Base-by-base conservation (phyloP, 768 basidiomycete genomes). In the Strobilomyces dryophilus region DNA sequence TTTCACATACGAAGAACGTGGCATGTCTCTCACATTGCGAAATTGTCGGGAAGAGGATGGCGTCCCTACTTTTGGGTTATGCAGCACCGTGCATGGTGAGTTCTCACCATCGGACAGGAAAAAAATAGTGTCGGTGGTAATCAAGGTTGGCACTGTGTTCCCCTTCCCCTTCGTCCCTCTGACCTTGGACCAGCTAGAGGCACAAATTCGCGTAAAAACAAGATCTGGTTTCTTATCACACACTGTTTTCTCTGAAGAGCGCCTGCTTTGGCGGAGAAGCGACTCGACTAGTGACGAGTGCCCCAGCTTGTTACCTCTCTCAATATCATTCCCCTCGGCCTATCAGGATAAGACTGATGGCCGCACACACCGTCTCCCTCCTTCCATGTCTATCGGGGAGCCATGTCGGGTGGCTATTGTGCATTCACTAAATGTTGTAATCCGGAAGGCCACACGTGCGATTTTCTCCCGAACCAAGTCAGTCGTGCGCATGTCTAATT, bases 11-110 rank as follows among this genome's bases (percentile, higher is more conserved):
- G 59, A 64, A 54, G 66, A 70, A 32, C 60, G 48, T 45, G 60
- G 55, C 34, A 70, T 71, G 61, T 60, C 64, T 31, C 59, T 71
- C 15, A 70, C 56, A 0, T 29, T 69, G 37, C 62, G 59, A 42
- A 64, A 65, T 18, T 69, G 68, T 60, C 68, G 68, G 17, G 64
- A 71, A 51, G 70, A 62, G 49, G 55, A 47, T 24, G 64, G 62
- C 5, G 41, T 66, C 36, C 68, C 68, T 32, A 61, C 62, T 1
- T 69, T 68, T 52, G 68, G 70, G 26, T 47, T 64, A 3, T 67
- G 68, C 36, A 63, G 68, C 48, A 60, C 58, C 18, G 59, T 71
- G 3, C 32, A 47, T 18, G 68, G 68, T 15, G 68, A 69, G 51
- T 68, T 71, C 21, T 50, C 62, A 45, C 58, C 67, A 15, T 45